Base-by-base conservation (phyloP, 2,329 filamentous ascomycete genomes). In the Colletotrichum sp. region DNA sequence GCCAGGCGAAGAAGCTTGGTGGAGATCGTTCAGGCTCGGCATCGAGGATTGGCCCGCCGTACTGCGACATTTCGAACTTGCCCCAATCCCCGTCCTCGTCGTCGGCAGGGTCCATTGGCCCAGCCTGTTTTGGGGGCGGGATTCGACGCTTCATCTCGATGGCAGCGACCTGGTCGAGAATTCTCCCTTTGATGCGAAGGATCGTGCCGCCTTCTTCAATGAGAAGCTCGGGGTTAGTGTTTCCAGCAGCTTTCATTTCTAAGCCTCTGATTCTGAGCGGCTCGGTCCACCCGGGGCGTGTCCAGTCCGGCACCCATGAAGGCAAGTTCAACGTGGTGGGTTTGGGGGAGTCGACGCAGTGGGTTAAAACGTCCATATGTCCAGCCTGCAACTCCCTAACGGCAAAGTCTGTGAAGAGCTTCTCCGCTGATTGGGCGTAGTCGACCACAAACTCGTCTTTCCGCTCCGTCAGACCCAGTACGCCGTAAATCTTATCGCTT, bases 241-340 rank as follows among this genome's bases (percentile, higher is more conserved):
- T 24, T 15, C 73, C 73, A 1, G n/a, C 30, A 8, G 69, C 70
- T 9, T 21, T 59, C 10, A 39, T 63, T 4, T 66, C 30, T 3
- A 77, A 24, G 2, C 21, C 67, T 2, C 76, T 74, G 7, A 69
- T 73, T 6, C 74, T 55, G 4, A 76, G 36, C 3, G 76, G 74
- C 26, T 77, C 76, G 15, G 67, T 71, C 76, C 75, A 77, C 15
- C 75, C 75, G 3, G 72, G 72, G 2, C 68, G n/a, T 5, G 67
- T 77, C 76, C 74, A 77, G 63, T 77, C 76, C 24, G 76, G 76
- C 7, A 77, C 74, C 76, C 76, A 77, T 3, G 74, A 74, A 3
- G 76, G 76, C 7, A 77, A 16, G 2, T 7, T 57, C 13, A 77
- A 48, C 1, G 26, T 71, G 13, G 74, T 76, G 1, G 67, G 67